Evolutionary conservation across 345 rosid genomes (phyloP).

Genomic region (Microcos paniculata): DNA sequence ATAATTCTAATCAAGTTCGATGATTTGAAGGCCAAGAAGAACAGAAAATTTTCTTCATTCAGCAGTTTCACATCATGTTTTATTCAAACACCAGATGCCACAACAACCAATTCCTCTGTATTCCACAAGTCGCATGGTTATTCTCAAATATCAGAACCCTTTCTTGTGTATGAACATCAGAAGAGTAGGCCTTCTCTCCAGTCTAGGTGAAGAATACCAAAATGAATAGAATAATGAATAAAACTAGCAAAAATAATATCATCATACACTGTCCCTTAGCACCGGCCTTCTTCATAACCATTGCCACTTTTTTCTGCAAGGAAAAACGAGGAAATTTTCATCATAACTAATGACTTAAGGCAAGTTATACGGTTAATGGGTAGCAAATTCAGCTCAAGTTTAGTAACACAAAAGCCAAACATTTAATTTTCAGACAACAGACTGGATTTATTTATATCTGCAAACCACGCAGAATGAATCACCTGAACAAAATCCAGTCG

Average conservation of each 20-base stretch:
- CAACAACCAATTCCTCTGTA: background rate
- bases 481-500: slow-evolving; percentile 99
- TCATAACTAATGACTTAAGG: slow-evolving; percentile 4
- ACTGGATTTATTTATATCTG: background rate
- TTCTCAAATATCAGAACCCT: background rate
- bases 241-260: slow-evolving; percentile 71
- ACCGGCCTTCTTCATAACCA: slow-evolving; percentile 98
- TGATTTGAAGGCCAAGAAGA: background rate
- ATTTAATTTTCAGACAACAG: background rate
- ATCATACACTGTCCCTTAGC: slow-evolving; percentile 93
- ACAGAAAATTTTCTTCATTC: background rate
- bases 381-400: background rate
- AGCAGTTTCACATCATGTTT: background rate
- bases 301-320: slow-evolving; percentile 89
- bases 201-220: slow-evolving; percentile 75
- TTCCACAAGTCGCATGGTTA: background rate
- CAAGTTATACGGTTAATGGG: background rate
- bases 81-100: background rate
- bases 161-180: background rate
- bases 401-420: background rate
- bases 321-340: slow-evolving; percentile 7
- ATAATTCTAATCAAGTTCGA: background rate
- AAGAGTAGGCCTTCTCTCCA: background rate
- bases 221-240: slow-evolving; percentile 87
- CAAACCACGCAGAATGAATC: slow-evolving; percentile 3